phyloP scores from a whole-genome alignment of 2,329 filamentous ascomycete species.

The Pseudocercospora musae region DNA sequence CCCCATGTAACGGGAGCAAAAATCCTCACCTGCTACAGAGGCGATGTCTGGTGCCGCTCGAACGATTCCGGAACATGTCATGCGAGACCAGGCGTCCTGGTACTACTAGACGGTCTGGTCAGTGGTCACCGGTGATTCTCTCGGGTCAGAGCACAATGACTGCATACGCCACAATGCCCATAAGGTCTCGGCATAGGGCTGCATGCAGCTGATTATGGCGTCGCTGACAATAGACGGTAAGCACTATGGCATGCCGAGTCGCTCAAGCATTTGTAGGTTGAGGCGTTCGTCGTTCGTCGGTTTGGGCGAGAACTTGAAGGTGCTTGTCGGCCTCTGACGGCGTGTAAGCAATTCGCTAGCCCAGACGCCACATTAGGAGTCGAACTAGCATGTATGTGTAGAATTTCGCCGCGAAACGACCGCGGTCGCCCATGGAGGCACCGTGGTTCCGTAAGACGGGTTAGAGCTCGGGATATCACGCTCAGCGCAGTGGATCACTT shows the following conservation, averaged over 20 bases:
- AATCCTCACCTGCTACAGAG: background rate
- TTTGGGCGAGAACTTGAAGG: background rate
- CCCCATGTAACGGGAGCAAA: no score
- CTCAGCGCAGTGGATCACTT: no score
- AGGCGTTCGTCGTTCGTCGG: background rate
- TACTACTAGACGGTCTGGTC: background rate
- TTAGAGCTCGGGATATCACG: no score
- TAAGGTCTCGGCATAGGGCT: background rate
- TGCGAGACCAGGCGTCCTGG: background rate
- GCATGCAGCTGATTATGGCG: background rate
- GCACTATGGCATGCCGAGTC: background rate
- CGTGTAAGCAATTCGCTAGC: background rate
- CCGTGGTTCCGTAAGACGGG: background rate
- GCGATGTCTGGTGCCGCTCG: background rate
- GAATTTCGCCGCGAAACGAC: background rate
- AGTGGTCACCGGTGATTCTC: background rate
- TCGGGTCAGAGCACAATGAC: background rate
- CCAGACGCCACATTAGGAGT: background rate
- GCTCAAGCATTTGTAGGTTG: background rate
- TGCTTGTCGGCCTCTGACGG: slow-evolving; percentile 1
- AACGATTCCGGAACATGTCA: background rate
- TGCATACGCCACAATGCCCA: background rate
- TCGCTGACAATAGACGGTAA: background rate
- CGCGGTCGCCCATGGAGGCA: background rate
- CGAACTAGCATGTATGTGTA: background rate